Base-by-base conservation (phyloP, 129 eudicot genomes). In the Helianthus annuus region DNA sequence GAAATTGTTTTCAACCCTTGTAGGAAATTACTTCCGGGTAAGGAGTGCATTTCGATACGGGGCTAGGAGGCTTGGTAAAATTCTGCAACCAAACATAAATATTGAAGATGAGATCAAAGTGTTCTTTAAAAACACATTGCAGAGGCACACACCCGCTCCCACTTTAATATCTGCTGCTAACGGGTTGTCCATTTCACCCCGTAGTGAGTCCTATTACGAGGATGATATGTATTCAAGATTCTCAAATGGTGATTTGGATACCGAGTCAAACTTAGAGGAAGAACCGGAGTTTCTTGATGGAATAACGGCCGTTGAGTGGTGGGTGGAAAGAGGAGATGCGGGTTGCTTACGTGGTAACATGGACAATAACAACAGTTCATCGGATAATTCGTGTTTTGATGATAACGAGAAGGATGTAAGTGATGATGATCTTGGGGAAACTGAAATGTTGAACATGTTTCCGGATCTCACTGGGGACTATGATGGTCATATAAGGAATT, bases 381-480 rank as follows among this genome's bases (percentile, higher is more conserved):
- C 78, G 17, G 87, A 83, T 36, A 71, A 38, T 67, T 5, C 64
- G 38, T 77, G 85, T 36, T 53, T 71, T 51, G 87, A 82, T 64
- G 76, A 70, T 66, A 66, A 69, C 27, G 86, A 85, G 71, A 77
- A 71, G 48, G 69, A 79, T 38, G 64, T 38, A 7, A 32, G 44
- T 2, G 12, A 78, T 68, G 45, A 49, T 57, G 56, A 48, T 64
- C 77, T 60, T 13, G 89, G 84, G 66, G 86, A 86, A 13, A 75
- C 71, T 3, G 99, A 90, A 63, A 48, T 76, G 1, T 61, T 73
- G 68, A 84, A 90, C 67, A 90, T 87, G 48, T 80, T 84, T 77
- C 83, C 91, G 3, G 96, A 91, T 75, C 97, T 95, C 52, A 79
- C 72, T 12, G 99, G 99, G 59, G 97, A 95, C 63, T 89, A 88